Conservation (phyloP, 352 stramenopile species). For the Globisporangium carolinianum region DNA sequence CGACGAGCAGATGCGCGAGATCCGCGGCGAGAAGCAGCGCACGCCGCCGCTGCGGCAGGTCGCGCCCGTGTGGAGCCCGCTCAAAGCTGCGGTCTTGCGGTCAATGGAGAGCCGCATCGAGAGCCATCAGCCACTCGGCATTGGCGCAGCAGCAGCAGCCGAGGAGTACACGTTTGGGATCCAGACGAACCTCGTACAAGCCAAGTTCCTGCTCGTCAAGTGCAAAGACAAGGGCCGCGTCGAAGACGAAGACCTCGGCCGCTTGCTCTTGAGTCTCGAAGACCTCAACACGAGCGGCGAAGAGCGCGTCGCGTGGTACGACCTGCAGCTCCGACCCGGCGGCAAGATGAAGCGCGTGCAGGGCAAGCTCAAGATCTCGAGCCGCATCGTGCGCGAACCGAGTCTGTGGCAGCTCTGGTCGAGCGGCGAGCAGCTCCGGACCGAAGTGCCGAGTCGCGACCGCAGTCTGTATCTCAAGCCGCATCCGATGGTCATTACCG, state of each 20-base stretch:
- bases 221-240: conserved; percentile 87
- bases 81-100: conserved; percentile 73
- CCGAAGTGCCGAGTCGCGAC: conserved; percentile 61
- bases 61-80: conserved; percentile 75
- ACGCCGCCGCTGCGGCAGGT: conserved; percentile 53
- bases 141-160: conserved; percentile 66
- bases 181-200: conserved; percentile 58
- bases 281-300: conserved; percentile 81
- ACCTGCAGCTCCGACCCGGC: conserved; percentile 71
- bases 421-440: conserved; percentile 77
- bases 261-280: conserved; percentile 71
- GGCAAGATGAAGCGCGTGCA: conserved; percentile 83
- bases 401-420: conserved; percentile 82
- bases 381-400: conserved; percentile 77
- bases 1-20: conserved; percentile 79
- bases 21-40: conserved; percentile 84
- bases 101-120: conserved; percentile 74
- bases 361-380: conserved; percentile 77
- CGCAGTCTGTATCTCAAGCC: conserved; percentile 81
- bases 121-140: conserved; percentile 79
- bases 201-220: conserved; percentile 82
- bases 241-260: conserved; percentile 73
- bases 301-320: conserved; percentile 80
- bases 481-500: conserved; percentile 70
- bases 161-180: conserved; percentile 88